These are phyloP conservation scores for Isoetes engelmannii DNA, from an alignment of 83 land plant species.

Conservation along the genomic window DNA sequence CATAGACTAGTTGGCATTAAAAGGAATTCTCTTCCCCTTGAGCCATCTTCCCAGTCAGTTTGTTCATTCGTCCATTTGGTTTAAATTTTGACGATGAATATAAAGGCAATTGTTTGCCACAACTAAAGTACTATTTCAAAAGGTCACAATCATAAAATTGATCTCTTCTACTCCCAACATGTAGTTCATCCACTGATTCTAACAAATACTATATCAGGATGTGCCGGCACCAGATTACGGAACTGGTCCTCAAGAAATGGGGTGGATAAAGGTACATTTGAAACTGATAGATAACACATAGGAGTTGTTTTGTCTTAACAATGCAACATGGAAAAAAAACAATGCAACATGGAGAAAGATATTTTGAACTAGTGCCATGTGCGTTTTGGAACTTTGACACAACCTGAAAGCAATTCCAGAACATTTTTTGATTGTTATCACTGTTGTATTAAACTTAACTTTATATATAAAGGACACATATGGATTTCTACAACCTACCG, in stretches of 20 bases:
- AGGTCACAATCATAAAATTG: background rate
- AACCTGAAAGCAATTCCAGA: no score
- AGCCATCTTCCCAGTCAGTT: no score
- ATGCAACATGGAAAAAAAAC: background rate
- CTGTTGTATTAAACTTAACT: no score
- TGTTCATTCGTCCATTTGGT: no score
- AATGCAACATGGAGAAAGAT: background rate
- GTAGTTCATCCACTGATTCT: no score
- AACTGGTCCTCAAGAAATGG: constrained; percentile 9
- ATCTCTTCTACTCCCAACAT: background rate
- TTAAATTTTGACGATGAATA: background rate
- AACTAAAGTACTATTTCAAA: background rate
- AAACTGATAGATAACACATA: background rate
- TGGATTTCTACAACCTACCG: background rate
- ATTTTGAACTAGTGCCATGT: background rate
- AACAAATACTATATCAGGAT: background rate
- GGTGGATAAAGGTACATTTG: constrained; percentile 3
- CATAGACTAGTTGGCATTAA: no score
- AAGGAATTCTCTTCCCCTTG: no score
- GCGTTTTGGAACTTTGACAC: no score
- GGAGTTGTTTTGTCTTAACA: no score
- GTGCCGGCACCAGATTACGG: constrained; percentile 9
- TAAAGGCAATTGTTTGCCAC: background rate
- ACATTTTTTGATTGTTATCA: no score
- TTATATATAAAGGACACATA: background rate